phyloP scores from a whole-genome alignment of 2,329 filamentous ascomycete genomes.

The Kalaharituber pfeilii region DNA sequence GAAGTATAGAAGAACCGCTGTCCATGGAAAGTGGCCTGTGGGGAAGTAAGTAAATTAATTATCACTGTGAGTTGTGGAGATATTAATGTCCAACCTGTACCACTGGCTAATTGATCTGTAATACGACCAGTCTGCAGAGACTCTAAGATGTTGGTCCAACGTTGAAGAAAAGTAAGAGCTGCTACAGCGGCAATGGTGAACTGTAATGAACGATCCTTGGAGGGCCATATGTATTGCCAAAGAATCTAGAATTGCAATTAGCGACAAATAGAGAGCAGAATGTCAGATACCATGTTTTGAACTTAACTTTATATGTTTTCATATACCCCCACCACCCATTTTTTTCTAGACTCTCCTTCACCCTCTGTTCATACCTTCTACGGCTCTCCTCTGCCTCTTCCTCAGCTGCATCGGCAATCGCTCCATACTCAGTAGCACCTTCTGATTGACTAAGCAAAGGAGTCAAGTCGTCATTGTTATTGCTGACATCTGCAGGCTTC shows the following conservation, averaged over 20 bases:
- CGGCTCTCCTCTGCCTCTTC: constrained; percentile 38
- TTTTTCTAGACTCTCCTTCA: constrained; percentile 51
- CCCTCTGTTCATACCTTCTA: constrained; percentile 39
- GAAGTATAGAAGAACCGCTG: constrained; percentile 36
- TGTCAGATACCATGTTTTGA: not conserved
- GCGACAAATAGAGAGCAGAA: constrained; percentile 7
- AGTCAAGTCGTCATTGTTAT: constrained; percentile 19
- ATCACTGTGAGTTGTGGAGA: not conserved
- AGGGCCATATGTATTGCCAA: constrained; percentile 63
- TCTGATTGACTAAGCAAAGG: constrained; percentile 19
- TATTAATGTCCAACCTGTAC: not conserved
- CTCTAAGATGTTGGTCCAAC: constrained; percentile 56
- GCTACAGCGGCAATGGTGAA: constrained; percentile 48
- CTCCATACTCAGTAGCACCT: constrained; percentile 25
- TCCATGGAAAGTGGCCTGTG: constrained; percentile 32
- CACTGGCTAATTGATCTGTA: constrained; percentile 45
- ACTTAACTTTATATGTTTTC: constrained; percentile 46
- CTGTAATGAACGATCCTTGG: constrained; percentile 47
- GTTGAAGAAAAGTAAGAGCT: constrained; percentile 49
- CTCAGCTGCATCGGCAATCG: constrained; percentile 27
- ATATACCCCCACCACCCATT: constrained; percentile 64
- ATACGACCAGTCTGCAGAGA: constrained; percentile 70
- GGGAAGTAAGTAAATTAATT: constrained; percentile 3
- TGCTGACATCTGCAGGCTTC: constrained; percentile 13
- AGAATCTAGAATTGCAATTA: constrained; percentile 38